These are phyloP conservation scores for Knoxia roxburghii DNA, from an alignment of 257 asterid genomes.

Conservation along the genomic window DNA sequence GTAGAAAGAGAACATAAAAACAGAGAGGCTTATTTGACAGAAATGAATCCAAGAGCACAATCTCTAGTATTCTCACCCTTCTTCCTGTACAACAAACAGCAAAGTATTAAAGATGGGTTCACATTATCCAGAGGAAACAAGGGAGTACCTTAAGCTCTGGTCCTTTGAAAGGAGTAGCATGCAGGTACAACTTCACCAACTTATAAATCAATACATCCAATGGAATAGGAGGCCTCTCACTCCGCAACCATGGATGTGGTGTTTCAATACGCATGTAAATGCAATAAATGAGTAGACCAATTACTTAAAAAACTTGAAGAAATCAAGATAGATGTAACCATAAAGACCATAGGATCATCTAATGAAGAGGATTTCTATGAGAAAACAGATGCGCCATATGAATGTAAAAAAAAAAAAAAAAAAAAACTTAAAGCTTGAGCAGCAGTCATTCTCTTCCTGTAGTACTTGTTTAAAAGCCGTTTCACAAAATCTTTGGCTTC, in stretches of 20 bases:
- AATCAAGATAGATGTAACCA: neutral
- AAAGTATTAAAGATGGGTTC: neutral
- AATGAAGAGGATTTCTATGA: neutral
- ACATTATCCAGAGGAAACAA: slow-evolving; percentile 1
- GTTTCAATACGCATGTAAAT: slow-evolving; percentile 25
- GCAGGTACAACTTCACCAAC: slow-evolving; percentile 71
- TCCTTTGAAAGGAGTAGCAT: slow-evolving; percentile 91
- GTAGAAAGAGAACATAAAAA: neutral
- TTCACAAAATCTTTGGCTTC: slow-evolving; percentile 86
- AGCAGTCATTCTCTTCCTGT: slow-evolving; percentile 94
- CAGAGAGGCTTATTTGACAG: neutral
- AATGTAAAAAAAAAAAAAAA: neutral
- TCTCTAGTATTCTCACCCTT: neutral
- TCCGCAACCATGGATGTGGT: slow-evolving; percentile 96
- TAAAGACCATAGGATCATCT: neutral
- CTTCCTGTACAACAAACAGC: neutral
- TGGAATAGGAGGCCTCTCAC: slow-evolving; percentile 83
- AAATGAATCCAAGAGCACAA: neutral
- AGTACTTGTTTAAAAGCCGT: slow-evolving; percentile 87
- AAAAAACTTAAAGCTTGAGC: slow-evolving; percentile 97
- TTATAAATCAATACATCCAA: slow-evolving; percentile 77
- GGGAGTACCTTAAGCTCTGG: slow-evolving; percentile 77
- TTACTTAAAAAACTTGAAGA: neutral
- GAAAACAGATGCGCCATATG: neutral
- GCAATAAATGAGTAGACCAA: neutral